Evolutionary conservation across 352 stramenopile species (phyloP), one percentile per base, ranked within the genome.

Genomic region (Pythium sp.): DNA sequence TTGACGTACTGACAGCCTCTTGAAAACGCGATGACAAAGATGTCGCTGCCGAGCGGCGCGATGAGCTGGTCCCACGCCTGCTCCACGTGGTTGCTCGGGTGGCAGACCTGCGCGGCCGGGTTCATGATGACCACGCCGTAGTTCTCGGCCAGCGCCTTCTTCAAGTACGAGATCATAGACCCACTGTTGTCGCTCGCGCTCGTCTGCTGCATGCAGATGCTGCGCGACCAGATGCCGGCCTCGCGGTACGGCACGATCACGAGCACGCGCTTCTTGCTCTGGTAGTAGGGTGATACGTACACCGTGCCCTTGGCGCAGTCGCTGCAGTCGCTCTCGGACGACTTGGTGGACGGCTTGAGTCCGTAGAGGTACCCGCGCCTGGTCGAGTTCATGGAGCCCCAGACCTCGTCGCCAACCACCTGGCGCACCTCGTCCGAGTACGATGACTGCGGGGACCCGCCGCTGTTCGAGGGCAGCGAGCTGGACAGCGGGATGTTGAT

Each of bases 51-150:
- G 55, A 91, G 68, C 12, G 87, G 87, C 14, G 76, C 86, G 24
- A 95, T 74, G 49, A 95, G 72, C 64, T 86, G 75, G 73, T 95
- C 86, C 87, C 87, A 95, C 7, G 79, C 87, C 47, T 81, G 87
- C 67, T 92, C 84, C 4, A 95, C 84, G 66, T 95, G 87, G 32
- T 79, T 60, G 24, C 81, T 79, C 22, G 86, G 83, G 71, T 93
- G 84, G 68, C 84, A 93, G 30, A 81, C 80, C 69, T 94, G 84
- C 32, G 81, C 86, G 9, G 86, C 86, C 0, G 87, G 87, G 72
- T 95, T 95, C 68, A 94, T 70, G 61, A 95, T 92, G 36, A 95
- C 65, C 0, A 95, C 79, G 61, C 87, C 87, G 63, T 95, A 95
- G 66, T 90, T 82, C 64, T 95, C 87, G n/a, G 73, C 68, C 38